Conservation (phyloP, 2,329 filamentous ascomycete species). For the Remersonia thermophila region DNA sequence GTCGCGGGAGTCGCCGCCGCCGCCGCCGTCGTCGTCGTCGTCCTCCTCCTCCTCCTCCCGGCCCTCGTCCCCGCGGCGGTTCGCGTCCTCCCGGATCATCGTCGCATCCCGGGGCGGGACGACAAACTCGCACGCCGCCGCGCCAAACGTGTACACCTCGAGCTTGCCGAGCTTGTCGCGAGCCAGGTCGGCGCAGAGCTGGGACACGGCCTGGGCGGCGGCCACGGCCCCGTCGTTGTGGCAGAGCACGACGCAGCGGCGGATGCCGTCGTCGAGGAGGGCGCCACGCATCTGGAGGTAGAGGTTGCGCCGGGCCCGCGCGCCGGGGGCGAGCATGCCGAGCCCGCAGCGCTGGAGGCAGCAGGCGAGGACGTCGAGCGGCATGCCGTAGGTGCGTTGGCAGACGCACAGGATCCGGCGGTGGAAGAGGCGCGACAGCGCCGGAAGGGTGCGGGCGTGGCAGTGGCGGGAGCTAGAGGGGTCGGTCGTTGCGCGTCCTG, state of each 20-base stretch:
- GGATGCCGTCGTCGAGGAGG: constrained; percentile 22
- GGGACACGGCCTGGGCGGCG: constrained; percentile 24
- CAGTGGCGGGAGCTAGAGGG: constrained; percentile 23
- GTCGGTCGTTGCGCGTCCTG: neutral
- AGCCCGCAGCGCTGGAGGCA: constrained; percentile 21
- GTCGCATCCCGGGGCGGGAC: constrained; percentile 21
- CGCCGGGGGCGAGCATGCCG: constrained; percentile 17
- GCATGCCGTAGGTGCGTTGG: constrained; percentile 36
- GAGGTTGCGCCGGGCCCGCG: constrained; percentile 20
- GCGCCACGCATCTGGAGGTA: constrained; percentile 26
- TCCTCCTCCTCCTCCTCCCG: too few species aligned
- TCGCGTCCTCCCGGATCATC: constrained; percentile 9
- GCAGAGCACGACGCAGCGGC: constrained; percentile 27
- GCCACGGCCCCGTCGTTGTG: constrained; percentile 29
- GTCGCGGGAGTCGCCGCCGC: constrained; percentile 9
- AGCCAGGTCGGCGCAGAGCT: constrained; percentile 28
- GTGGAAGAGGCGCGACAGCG: constrained; percentile 25
- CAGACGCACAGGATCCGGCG: constrained; percentile 37
- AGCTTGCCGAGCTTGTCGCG: constrained; percentile 25
- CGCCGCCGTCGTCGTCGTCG: too few species aligned
- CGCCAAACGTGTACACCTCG: constrained; percentile 34
- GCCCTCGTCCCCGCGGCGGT: constrained; percentile 11
- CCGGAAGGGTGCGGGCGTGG: constrained; percentile 21
- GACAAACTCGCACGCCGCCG: constrained; percentile 26
- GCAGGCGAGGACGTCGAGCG: constrained; percentile 37